phyloP scores from a whole-genome alignment of 148 eudicot species.

The Heliosperma pusillum region DNA sequence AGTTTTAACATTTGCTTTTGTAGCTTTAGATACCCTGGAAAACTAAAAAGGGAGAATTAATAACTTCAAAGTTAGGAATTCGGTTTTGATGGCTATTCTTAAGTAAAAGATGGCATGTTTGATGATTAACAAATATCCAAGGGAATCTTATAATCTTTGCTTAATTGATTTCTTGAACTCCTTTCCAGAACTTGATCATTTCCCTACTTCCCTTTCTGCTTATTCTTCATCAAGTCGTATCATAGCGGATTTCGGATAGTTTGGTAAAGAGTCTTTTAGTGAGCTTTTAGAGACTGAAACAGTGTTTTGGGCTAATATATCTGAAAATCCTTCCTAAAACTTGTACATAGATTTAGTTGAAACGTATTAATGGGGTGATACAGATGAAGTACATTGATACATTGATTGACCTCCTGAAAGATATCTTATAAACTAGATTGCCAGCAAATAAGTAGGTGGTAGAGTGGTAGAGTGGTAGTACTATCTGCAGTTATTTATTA shows the following conservation, averaged over 20 bases:
- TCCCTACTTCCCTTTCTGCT: neutral
- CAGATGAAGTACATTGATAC: neutral
- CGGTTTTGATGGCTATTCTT: slow-evolving; percentile 23
- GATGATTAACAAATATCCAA: slow-evolving; percentile 33
- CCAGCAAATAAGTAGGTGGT: slow-evolving; percentile 3
- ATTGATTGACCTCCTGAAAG: neutral
- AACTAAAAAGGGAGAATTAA: slow-evolving; percentile 14
- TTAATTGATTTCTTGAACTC: slow-evolving; percentile 2
- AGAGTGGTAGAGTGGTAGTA: neutral
- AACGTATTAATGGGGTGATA: neutral
- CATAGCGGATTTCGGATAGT: neutral
- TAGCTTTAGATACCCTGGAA: slow-evolving; percentile 27
- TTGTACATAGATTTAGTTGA: no score
- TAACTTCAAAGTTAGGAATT: slow-evolving; percentile 24
- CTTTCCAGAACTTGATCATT: slow-evolving; percentile 16
- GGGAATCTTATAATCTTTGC: slow-evolving; percentile 17
- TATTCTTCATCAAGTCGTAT: neutral
- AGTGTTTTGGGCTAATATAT: no score
- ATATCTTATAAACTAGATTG: neutral
- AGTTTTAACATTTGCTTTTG: slow-evolving; percentile 23
- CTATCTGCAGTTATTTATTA: neutral
- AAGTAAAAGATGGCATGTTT: slow-evolving; percentile 32
- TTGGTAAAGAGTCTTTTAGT: neutral
- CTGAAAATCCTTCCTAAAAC: no score
- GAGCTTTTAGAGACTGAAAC: neutral